Evolutionary conservation across 768 basidiomycete genomes (phyloP).

Genomic region (Suillus brevipes): DNA sequence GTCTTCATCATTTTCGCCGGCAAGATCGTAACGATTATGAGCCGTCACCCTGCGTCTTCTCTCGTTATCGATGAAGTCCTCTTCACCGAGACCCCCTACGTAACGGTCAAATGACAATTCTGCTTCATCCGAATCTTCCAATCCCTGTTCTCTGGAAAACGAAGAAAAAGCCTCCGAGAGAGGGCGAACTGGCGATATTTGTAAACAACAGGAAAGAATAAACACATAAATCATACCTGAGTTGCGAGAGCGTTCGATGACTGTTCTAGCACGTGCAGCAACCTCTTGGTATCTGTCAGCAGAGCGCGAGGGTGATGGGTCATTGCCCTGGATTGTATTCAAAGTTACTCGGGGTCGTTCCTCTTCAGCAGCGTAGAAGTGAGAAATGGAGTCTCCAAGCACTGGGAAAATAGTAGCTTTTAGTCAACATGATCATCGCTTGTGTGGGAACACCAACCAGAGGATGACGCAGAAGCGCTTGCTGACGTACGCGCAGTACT

Average conservation of each 20-base stretch:
- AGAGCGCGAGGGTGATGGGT: background rate
- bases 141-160: background rate
- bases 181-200: background rate
- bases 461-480: slow-evolving; percentile 1
- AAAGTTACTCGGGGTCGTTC: background rate
- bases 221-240: background rate
- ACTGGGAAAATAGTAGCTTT: background rate
- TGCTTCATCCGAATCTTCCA: background rate
- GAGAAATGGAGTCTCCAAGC: background rate
- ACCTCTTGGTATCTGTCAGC: background rate
- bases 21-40: background rate
- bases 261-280: background rate
- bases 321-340: background rate
- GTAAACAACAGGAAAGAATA: background rate
- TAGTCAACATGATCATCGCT: background rate
- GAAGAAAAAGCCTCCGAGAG: background rate
- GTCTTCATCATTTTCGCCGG: background rate
- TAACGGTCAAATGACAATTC: background rate
- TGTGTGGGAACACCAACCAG: background rate
- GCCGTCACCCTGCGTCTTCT: background rate
- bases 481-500: background rate
- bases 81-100: background rate
- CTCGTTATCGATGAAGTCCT: background rate
- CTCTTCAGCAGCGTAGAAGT: background rate
- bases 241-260: background rate